A percentile compares a stretch with the other conserved stretches of the same genome.
These are phyloP conservation scores for Dovyalis caffra DNA, from an alignment of 345 rosid genomes.

Conservation along the genomic window DNA sequence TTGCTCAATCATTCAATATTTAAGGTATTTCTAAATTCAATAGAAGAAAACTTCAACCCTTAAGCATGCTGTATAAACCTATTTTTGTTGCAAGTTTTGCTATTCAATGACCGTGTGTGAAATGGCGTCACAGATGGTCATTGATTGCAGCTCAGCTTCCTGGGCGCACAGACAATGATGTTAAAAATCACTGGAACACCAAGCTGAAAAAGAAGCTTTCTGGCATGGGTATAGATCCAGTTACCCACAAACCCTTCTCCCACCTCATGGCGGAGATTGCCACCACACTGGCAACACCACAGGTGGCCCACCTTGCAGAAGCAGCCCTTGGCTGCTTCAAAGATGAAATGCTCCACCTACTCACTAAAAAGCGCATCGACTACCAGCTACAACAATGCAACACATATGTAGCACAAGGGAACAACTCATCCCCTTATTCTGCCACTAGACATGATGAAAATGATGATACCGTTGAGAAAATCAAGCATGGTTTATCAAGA, in stretches of 20 bases:
- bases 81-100: neutral
- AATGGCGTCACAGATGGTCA: conserved; percentile 64
- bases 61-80: neutral
- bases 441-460: conserved; percentile 43
- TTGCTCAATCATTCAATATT: neutral
- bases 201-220: conserved; percentile 93
- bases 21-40: too few relatives aligned
- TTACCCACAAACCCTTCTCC: conserved; percentile 98
- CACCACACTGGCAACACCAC: conserved; percentile 88
- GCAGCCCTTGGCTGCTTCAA: conserved; percentile 98
- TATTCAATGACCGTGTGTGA: neutral
- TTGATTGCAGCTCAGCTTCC: conserved; percentile 89
- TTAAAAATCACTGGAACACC: conserved; percentile 93
- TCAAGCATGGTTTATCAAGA: conserved; percentile 59
- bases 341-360: conserved; percentile 97
- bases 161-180: conserved; percentile 89
- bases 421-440: conserved; percentile 32
- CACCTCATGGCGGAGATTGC: conserved; percentile 98
- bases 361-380: conserved; percentile 83
- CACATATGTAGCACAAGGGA: conserved; percentile 25
- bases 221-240: conserved; percentile 91
- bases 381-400: conserved; percentile 62
- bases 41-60: too few relatives aligned
- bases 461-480: conserved; percentile 53
- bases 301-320: conserved; percentile 89